Evolutionary conservation across 306 rosid species (phyloP), one percentile per base, ranked within the genome.

Genomic region (Datisca glomerata): DNA sequence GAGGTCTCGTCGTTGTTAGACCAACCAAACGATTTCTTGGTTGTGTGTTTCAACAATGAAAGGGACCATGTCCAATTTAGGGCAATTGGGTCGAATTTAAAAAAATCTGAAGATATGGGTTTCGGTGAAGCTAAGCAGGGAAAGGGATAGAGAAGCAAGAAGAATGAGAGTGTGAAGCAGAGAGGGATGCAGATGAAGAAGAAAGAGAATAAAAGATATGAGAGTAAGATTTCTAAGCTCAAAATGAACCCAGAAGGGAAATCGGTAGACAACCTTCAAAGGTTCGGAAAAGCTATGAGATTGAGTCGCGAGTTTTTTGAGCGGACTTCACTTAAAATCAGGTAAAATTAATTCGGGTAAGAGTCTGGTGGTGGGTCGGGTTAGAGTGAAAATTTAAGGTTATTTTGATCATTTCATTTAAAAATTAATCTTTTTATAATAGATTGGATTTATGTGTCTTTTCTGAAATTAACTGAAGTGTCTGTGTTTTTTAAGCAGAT

Each of bases 181-280:
- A 52, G 12, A 19, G 39, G 42, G 32, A 15, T 45, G 12, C 12
- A 1, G 47, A 33, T 25, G 52, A 61, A 67, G 53, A 68, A 53
- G 44, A 56, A 66, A 11, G 48, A 41, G 21, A 31, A 49, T 29
- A 35, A 40, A 18, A 65, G 53, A 42, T 69, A 66, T 23, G 61
- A 44, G 41, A 68, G 40, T 55, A 80, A 65, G 33, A 70, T 76
- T 56, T 71, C 62, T 0, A 71, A 57, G 69, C 21, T 79, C 41
- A 82, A 60, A 53, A 82, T 53, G 94, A 82, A 43, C 82, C 93
- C 0, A 63, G 94, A 32, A 69, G 67, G 27, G 72, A 31, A 2
- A 48, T 60, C 37, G 6, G 33, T 1, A 57, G 22, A 18, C 8
- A 48, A 3, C 8, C 40, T 40, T 25, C 54, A 24, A 32, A 22